Evolutionary conservation across 257 asterid species (phyloP).

Genomic region (Plantago elongata): DNA sequence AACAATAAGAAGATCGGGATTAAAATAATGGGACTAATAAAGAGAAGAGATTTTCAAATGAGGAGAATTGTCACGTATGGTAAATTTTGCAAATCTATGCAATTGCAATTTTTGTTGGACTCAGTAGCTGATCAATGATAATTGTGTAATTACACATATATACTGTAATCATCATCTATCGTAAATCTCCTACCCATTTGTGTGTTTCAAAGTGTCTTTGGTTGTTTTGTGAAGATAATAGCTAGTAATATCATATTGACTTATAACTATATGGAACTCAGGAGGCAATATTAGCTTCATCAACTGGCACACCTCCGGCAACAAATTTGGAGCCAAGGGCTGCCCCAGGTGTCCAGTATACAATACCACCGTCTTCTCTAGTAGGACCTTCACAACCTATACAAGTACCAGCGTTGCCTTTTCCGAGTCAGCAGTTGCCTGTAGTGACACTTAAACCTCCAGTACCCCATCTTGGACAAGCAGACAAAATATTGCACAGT

Average conservation of each 20-base stretch:
- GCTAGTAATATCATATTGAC: constrained; percentile 10
- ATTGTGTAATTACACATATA: background rate
- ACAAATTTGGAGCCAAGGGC: constrained; percentile 57
- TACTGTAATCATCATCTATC: background rate
- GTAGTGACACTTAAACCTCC: constrained; percentile 55
- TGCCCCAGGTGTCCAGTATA: constrained; percentile 43
- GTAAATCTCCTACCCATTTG: constrained; percentile 1
- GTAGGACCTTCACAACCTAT: constrained; percentile 42
- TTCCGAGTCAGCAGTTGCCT: constrained; percentile 57
- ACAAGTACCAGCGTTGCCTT: constrained; percentile 51
- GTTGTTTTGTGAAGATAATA: no score
- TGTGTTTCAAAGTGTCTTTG: background rate
- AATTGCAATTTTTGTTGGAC: no score
- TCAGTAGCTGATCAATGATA: no score
- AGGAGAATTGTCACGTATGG: no score
- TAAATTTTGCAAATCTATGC: no score
- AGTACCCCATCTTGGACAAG: constrained; percentile 46
- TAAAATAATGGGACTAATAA: no score
- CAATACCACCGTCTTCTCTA: constrained; percentile 50
- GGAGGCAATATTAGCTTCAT: constrained; percentile 74
- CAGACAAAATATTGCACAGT: constrained; percentile 51
- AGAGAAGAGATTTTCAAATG: no score
- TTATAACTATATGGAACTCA: constrained; percentile 22
- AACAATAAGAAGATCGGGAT: no score
- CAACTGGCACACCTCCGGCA: constrained; percentile 45